phyloP scores from a whole-genome alignment of 352 stramenopile genomes.

The Globisporangium uncinulatum region DNA sequence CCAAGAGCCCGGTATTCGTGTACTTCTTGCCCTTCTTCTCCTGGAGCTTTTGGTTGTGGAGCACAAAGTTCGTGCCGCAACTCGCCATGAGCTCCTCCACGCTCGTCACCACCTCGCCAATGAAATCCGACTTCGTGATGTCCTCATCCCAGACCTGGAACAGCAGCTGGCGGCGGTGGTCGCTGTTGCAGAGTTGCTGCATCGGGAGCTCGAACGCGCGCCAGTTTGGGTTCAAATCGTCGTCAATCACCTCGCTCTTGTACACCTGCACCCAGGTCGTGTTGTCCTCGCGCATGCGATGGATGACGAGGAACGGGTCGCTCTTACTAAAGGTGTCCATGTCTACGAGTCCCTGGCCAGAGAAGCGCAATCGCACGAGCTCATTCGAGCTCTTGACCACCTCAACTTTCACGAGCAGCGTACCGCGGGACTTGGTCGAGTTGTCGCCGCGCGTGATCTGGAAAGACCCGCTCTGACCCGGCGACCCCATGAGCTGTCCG shows the following conservation, averaged over 20 bases:
- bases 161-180: constrained; percentile 55
- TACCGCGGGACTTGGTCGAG: constrained; percentile 37
- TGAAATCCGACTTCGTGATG: constrained; percentile 56
- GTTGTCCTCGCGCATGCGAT: constrained; percentile 45
- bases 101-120: constrained; percentile 56
- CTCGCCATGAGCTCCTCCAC: constrained; percentile 56
- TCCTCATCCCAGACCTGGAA: constrained; percentile 86
- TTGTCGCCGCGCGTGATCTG: constrained; percentile 39
- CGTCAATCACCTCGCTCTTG: constrained; percentile 62
- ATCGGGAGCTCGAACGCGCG: constrained; percentile 41
- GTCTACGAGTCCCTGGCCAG: constrained; percentile 39
- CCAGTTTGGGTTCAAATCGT: constrained; percentile 74
- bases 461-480: constrained; percentile 56
- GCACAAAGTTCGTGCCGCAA: constrained; percentile 38
- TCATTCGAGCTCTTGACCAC: constrained; percentile 46
- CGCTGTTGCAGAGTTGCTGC: constrained; percentile 74
- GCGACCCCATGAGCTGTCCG: constrained; percentile 72
- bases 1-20: constrained; percentile 49
- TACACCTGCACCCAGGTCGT: constrained; percentile 50
- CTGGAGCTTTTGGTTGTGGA: constrained; percentile 52
- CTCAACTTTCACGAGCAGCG: constrained; percentile 52
- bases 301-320: constrained; percentile 58
- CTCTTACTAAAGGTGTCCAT: constrained; percentile 68
- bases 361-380: constrained; percentile 41
- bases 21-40: constrained; percentile 72